These are phyloP conservation scores for Malbranchea cinnamomea DNA, from an alignment of 2,329 filamentous ascomycete species.

Conservation along the genomic window DNA sequence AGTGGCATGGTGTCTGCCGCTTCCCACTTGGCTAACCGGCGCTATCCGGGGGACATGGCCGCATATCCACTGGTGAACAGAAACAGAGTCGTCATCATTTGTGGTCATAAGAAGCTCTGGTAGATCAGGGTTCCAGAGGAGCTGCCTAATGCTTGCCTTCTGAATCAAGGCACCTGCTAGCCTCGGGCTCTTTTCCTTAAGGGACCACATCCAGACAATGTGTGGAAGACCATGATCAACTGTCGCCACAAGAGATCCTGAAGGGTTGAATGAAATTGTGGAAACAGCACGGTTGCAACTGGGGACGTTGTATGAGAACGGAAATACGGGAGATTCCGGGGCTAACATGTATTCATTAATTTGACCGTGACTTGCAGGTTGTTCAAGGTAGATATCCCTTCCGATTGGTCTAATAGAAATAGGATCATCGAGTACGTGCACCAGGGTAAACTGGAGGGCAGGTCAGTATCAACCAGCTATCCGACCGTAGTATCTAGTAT, in stretches of 20 bases:
- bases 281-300: constrained; percentile 22
- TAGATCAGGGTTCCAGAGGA: constrained; percentile 25
- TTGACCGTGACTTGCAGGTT: constrained; percentile 19
- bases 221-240: constrained; percentile 27
- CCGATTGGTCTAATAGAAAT: constrained; percentile 19
- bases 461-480: too few species aligned
- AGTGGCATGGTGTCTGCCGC: constrained; percentile 6
- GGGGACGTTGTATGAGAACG: constrained; percentile 17
- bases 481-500: too few species aligned
- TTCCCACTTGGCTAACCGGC: constrained; percentile 3
- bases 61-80: constrained; percentile 15
- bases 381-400: constrained; percentile 19
- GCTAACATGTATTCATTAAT: constrained; percentile 22
- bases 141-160: constrained; percentile 25
- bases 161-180: constrained; percentile 27
- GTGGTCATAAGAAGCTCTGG: constrained; percentile 25
- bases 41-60: constrained; percentile 7
- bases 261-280: constrained; percentile 25
- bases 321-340: constrained; percentile 23
- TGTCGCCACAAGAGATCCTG: constrained; percentile 23
- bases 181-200: constrained; percentile 13
- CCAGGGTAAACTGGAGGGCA: constrained; percentile 11
- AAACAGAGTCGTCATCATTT: constrained; percentile 19
- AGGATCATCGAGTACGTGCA: constrained; percentile 21
- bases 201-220: constrained; percentile 32